Evolutionary conservation across 345 rosid genomes (phyloP).

Genomic region (Salix exigua): DNA sequence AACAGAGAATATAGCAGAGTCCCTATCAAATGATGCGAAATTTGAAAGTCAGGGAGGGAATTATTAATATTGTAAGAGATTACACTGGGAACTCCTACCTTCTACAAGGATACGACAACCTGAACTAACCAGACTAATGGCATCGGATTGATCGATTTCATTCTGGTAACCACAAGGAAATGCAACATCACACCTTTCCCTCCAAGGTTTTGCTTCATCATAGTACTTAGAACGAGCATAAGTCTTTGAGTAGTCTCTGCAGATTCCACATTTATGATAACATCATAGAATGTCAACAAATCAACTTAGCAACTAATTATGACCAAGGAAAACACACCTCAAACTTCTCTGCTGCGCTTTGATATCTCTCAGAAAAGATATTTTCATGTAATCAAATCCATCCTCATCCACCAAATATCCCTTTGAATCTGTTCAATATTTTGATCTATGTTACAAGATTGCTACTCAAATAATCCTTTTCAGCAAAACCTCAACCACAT

Average conservation of each 20-base stretch:
- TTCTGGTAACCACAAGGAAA: conserved; percentile 94
- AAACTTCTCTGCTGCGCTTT: conserved; percentile 94
- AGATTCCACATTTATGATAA: conserved; percentile 21
- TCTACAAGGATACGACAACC: conserved; percentile 88
- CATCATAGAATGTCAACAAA: conserved; percentile 3
- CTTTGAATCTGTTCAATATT: conserved; percentile 64
- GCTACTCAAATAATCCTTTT: not conserved
- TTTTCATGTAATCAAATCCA: conserved; percentile 94
- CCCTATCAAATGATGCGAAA: not conserved
- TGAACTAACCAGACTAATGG: conserved; percentile 79
- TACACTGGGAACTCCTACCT: conserved; percentile 48
- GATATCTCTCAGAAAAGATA: conserved; percentile 89
- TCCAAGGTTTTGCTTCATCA: conserved; percentile 97
- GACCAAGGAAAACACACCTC: conserved; percentile 42
- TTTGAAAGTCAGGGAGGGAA: not conserved
- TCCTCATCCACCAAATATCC: conserved; percentile 98
- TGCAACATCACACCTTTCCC: conserved; percentile 88
- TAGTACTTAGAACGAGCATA: conserved; percentile 92
- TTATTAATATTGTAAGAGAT: not conserved
- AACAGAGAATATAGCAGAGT: conserved; percentile 6
- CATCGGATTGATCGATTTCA: conserved; percentile 95
- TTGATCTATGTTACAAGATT: conserved; percentile 5
- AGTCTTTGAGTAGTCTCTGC: conserved; percentile 98
- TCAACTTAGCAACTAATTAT: not conserved
- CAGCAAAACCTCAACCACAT: not conserved